Evolutionary conservation across 2,329 filamentous ascomycete species (phyloP), one percentile per base, ranked within the genome.

Genomic region (Aspergillus brasiliensis): DNA sequence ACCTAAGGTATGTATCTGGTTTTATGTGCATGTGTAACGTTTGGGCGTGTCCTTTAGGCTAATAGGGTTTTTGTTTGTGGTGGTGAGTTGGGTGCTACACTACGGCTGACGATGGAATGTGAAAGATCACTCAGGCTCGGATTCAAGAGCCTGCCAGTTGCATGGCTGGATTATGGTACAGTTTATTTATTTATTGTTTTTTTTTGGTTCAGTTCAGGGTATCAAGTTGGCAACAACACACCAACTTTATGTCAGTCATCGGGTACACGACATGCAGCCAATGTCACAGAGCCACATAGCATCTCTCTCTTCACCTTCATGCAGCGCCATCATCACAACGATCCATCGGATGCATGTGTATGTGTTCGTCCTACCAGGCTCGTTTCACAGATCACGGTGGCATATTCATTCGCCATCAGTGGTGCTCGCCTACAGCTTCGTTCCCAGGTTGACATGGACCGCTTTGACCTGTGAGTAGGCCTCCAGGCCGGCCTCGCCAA

Each of bases 401-500:
- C 27, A 49, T n/a, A 49, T 19, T 10, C 46, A 48, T 48, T 48
- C 46, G 46, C 7, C 19, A n/a, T 27, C 44, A 47, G 8, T 23
- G 11, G 40, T 8, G 25, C 46, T n/a, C 28, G 25, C 56, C 65
- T 72, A 80, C 64, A 80, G 68, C 57, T 63, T 74, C 37, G 70
- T 73, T 8, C 78, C 78, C 71, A 81, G 70, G 65, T 81, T 81
- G 21, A 81, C 73, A 69, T 80, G 78, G 49, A 81, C 72, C 31
- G 78, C 77, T 78, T 88, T 88, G 64, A 81, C 78, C 69, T 87
- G 84, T 27, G 83, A 84, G 70, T 88, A 88, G n/a, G 83, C 82
- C 58, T 84, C 84, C 61, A 87, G 73, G 2, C 84, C 84, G 51
- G 84, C 84, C 73, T 87, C 84, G 15, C 85, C 85, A 10, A 87